Conservation (phyloP, 306 rosid genomes). For the apple (Malus domestica) region DNA sequence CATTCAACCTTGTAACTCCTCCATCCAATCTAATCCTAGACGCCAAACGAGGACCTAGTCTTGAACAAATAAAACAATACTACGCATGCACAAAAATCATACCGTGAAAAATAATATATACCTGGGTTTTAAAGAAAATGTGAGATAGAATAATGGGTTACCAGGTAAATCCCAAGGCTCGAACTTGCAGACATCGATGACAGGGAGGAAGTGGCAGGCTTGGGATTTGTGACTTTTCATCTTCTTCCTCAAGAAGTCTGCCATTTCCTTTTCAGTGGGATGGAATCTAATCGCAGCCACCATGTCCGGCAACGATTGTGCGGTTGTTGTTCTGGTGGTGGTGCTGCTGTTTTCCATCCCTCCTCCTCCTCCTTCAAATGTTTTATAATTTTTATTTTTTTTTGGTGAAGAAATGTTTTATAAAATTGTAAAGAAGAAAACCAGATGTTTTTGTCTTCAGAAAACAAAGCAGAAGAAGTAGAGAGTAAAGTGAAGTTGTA, state of each 20-base stretch:
- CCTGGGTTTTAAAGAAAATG: not conserved
- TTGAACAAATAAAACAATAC: not conserved
- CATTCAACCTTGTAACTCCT: too few species aligned
- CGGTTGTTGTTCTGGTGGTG: not conserved
- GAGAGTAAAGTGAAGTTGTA: not conserved
- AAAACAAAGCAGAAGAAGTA: not conserved
- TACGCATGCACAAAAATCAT: not conserved
- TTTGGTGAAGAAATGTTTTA: not conserved
- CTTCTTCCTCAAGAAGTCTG: slow-evolving; percentile 27
- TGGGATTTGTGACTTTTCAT: not conserved
- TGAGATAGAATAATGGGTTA: not conserved
- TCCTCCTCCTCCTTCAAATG: not conserved
- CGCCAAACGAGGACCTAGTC: too few species aligned
- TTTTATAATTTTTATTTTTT: not conserved
- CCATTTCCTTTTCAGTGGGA: not conserved
- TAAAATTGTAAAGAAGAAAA: not conserved
- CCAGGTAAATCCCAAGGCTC: slow-evolving; percentile 60
- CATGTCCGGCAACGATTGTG: not conserved
- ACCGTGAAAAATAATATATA: not conserved
- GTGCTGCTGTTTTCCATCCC: not conserved
- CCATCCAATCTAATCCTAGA: too few species aligned
- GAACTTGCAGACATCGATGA: slow-evolving; percentile 26
- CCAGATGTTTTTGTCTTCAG: not conserved
- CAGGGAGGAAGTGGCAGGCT: slow-evolving; percentile 23
- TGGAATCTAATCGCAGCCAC: not conserved